Evolutionary conservation across 257 asterid species (phyloP), one percentile per base, ranked within the genome.

Genomic region (Oldenlandia corymbosa): DNA sequence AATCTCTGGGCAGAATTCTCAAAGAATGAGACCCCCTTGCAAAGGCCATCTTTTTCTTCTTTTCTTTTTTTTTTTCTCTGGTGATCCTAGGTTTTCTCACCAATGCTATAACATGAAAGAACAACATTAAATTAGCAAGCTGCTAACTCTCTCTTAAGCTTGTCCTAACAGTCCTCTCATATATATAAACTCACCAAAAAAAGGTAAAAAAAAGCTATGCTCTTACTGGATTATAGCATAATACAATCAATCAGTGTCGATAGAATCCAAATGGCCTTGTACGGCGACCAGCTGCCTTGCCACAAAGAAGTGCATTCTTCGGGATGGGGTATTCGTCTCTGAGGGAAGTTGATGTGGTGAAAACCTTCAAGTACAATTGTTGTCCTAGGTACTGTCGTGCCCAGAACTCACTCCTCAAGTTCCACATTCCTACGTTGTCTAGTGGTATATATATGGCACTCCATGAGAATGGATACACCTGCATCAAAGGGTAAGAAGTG

Each of bases 341-440:
- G 49, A 86, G 47, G 16, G 97, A 89, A 5, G 80, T 86, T 36
- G 97, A 86, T 13, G 80, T 0, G 12, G 97, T 89, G 72, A 75
- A 89, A 50, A 89, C 97, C 68, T 85, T 75, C 61, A 89, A 55
- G 41, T 89, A 89, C 23, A 87, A 65, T 69, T 89, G 97, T 54
- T 89, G 97, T 58, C 97, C 97, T 0, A 89, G 74, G 78, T 89
- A 89, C 57, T 89, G 97, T 51, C 97, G 71, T 10, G 88, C 97
- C 97, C 97, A 89, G 53, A 63, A 71, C 76, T 89, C 97, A 0
- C 94, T 68, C 52, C 97, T 83, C 76, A 89, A 51, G 79, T 89
- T 81, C 97, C 97, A 89, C 97, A 86, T 89, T 52, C 97, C 97
- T 26, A 85, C 95, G 36, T 90, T 90, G 88, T 87, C 95, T 1